phyloP scores from a whole-genome alignment of 352 stramenopile genomes.

The Pythium folliculosum region DNA sequence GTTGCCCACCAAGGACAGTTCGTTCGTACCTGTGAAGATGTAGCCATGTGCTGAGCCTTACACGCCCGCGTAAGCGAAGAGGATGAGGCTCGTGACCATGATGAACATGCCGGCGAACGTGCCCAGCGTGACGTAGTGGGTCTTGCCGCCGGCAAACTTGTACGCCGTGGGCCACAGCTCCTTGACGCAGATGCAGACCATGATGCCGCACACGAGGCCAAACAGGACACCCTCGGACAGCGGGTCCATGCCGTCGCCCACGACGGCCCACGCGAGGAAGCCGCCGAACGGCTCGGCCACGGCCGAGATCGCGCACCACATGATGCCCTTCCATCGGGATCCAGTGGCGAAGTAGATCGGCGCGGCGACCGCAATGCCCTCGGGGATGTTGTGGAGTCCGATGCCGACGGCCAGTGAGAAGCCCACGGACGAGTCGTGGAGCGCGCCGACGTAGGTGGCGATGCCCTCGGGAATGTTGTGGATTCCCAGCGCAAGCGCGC shows the following conservation, averaged over 20 bases:
- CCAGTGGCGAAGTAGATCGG: slow-evolving; percentile 97
- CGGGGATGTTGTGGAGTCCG: slow-evolving; percentile 96
- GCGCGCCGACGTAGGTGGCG: slow-evolving; percentile 92
- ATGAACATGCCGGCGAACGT: slow-evolving; percentile 81
- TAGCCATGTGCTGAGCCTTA: slow-evolving; percentile 29
- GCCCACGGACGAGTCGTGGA: slow-evolving; percentile 90
- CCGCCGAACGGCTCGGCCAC: slow-evolving; percentile 86
- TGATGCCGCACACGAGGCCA: slow-evolving; percentile 91
- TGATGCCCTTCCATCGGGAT: slow-evolving; percentile 93
- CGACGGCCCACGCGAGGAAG: slow-evolving; percentile 75
- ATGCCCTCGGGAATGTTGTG: slow-evolving; percentile 97
- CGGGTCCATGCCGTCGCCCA: slow-evolving; percentile 59
- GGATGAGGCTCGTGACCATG: slow-evolving; percentile 86
- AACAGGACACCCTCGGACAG: slow-evolving; percentile 81
- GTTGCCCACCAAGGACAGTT: too few species aligned
- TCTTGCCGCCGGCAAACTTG: slow-evolving; percentile 87
- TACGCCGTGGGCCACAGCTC: slow-evolving; percentile 91
- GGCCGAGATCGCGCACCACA: slow-evolving; percentile 90
- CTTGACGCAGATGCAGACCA: slow-evolving; percentile 87
- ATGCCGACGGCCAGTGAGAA: slow-evolving; percentile 93
- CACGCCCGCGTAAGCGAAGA: slow-evolving; percentile 82
- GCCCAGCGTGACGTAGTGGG: slow-evolving; percentile 80
- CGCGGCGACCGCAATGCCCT: slow-evolving; percentile 94
- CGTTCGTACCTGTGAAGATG: too few species aligned
- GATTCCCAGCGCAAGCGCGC: slow-evolving; percentile 89